phyloP scores from a whole-genome alignment of 2,329 filamentous ascomycete genomes.

The Neonectria punicea region DNA sequence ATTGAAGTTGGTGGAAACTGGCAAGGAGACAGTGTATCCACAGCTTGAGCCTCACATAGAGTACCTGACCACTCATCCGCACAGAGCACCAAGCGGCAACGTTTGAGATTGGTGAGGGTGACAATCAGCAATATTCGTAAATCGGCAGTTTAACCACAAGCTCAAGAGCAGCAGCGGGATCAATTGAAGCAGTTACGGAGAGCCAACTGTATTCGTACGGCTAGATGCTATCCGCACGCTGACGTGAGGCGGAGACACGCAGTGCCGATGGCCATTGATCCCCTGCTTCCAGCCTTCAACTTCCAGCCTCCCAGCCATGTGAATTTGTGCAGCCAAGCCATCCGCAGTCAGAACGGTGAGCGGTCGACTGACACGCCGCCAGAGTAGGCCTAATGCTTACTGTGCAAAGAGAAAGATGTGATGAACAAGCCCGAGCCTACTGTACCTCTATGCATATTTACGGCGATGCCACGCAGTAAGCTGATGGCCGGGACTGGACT shows the following conservation, averaged over 20 bases:
- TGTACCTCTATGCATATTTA: background rate
- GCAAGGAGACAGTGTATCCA: slow-evolving; percentile 9
- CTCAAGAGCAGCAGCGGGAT: background rate
- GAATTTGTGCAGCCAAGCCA: slow-evolving; percentile 19
- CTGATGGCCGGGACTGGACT: slow-evolving; percentile 16
- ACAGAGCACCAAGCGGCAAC: background rate
- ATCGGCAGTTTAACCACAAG: background rate
- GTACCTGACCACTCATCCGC: background rate
- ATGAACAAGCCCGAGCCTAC: slow-evolving; percentile 6
- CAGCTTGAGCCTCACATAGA: slow-evolving; percentile 5
- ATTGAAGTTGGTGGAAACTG: background rate
- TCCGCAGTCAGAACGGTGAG: slow-evolving; percentile 11
- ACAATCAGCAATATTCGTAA: background rate
- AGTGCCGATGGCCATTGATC: slow-evolving; percentile 8
- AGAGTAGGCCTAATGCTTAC: slow-evolving; percentile 21
- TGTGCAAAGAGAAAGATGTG: slow-evolving; percentile 5
- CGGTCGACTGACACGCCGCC: slow-evolving; percentile 9
- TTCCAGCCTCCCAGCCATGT: slow-evolving; percentile 16
- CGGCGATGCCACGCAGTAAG: slow-evolving; percentile 4
- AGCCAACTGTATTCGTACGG: background rate
- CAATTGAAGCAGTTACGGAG: background rate
- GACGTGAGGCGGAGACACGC: slow-evolving; percentile 27
- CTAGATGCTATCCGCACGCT: slow-evolving; percentile 6
- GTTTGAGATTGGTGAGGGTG: background rate
- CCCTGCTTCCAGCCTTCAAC: background rate